Evolutionary conservation across 2,329 filamentous ascomycete genomes (phyloP).

Genomic region (Diaporthe citriasiana): DNA sequence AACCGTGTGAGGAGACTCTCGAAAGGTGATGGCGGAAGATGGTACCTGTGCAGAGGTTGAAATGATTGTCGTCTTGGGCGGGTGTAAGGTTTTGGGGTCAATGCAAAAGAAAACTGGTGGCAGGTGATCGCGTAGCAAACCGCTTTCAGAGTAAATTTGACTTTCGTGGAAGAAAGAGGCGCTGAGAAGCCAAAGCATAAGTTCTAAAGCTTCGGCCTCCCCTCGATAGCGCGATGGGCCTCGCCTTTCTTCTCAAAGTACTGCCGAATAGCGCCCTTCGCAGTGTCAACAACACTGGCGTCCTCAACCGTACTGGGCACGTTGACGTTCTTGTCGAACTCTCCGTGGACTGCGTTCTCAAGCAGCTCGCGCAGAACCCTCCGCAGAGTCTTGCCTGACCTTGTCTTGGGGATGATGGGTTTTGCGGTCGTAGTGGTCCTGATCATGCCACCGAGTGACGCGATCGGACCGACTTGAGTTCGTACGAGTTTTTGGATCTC

Average conservation of each 20-base stretch:
- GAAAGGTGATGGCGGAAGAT: no score
- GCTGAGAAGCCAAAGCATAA: neutral
- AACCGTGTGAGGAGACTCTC: no score
- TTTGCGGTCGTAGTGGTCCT: constrained; percentile 68
- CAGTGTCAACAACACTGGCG: constrained; percentile 78
- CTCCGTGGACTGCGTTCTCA: constrained; percentile 82
- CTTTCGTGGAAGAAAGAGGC: neutral
- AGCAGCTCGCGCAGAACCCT: constrained; percentile 86
- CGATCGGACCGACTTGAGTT: constrained; percentile 88
- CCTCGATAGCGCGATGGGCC: constrained; percentile 60
- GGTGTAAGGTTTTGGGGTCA: no score
- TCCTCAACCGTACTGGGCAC: constrained; percentile 92
- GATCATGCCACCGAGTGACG: constrained; percentile 86
- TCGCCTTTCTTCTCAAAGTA: constrained; percentile 75
- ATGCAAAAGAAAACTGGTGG: neutral
- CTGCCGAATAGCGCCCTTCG: constrained; percentile 77
- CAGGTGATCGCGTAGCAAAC: neutral
- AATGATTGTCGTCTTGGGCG: no score
- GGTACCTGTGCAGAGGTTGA: no score
- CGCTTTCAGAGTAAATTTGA: neutral
- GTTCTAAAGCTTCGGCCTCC: constrained; percentile 60
- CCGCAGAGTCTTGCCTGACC: constrained; percentile 91
- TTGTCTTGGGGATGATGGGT: constrained; percentile 91
- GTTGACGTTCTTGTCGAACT: constrained; percentile 79
- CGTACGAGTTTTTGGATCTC: constrained; percentile 83